A percentile compares a stretch with the other conserved stretches of the same genome.
These are phyloP conservation scores for Tirmania nivea DNA, from an alignment of 495 filamentous ascomycete genomes.

Conservation along the genomic window DNA sequence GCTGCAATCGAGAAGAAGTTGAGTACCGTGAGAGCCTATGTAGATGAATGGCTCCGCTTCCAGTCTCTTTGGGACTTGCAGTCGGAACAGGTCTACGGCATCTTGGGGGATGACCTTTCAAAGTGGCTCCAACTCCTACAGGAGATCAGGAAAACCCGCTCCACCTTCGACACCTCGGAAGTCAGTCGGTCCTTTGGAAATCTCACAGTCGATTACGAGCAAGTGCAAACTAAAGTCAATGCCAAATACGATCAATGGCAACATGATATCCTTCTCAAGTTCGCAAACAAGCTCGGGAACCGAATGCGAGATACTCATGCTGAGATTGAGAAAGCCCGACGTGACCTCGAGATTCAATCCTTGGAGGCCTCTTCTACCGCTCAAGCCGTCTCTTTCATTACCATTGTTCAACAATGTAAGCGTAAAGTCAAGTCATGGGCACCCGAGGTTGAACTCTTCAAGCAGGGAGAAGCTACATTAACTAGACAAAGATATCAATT, in stretches of 20 bases:
- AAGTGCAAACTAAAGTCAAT: constrained; percentile 94
- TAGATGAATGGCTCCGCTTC: constrained; percentile 95
- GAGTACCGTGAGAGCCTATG: constrained; percentile 51
- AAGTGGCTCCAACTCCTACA: constrained; percentile 86
- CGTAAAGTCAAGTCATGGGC: constrained; percentile 82
- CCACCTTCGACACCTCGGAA: constrained; percentile 90
- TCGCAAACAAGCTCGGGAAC: constrained; percentile 69
- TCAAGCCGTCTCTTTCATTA: constrained; percentile 94
- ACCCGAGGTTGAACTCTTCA: constrained; percentile 84
- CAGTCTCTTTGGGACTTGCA: constrained; percentile 97
- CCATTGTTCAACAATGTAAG: constrained; percentile 86
- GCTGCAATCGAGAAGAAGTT: constrained; percentile 57
- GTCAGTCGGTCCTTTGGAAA: constrained; percentile 78
- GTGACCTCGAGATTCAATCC: constrained; percentile 72
- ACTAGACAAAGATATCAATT: constrained; percentile 81
- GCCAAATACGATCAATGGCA: constrained; percentile 99
- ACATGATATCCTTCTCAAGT: constrained; percentile 82
- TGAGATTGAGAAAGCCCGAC: constrained; percentile 68
- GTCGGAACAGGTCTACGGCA: constrained; percentile 78
- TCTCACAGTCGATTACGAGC: constrained; percentile 86
- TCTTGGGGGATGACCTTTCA: constrained; percentile 72
- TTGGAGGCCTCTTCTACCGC: constrained; percentile 83
- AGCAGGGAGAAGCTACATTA: constrained; percentile 80
- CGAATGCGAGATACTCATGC: constrained; percentile 74
- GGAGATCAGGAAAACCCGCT: constrained; percentile 78